Evolutionary conservation across 495 filamentous ascomycete genomes (phyloP), one percentile per base, ranked within the genome.

Genomic region (Hypomontagnella submonticulosa): DNA sequence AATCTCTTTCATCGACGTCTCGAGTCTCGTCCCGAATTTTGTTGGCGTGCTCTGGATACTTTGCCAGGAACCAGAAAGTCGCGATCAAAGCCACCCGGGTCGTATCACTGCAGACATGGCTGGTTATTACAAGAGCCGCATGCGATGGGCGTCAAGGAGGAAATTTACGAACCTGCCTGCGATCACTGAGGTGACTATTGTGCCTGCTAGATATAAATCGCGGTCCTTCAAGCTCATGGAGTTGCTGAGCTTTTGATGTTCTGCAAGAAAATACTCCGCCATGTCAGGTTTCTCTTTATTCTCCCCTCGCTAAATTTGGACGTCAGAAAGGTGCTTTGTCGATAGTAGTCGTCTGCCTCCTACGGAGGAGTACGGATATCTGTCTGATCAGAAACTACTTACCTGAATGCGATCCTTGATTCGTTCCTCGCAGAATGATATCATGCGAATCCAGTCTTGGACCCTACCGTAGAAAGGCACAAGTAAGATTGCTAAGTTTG

Each of bases 161-260:
- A 6, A 27, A 16, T 9, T 48, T 7, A 18, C 64, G 18, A 2
- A 63, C 65, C 65, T 68, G 51, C 65, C 65, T 58, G 65, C 65
- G 47, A 68, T 52, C 12, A 68, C 65, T 4, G 65, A 59, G 32
- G 65, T 68, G 8, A 68, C 65, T 9, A 53, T 47, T 13, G 65
- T 68, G 48, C 65, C 65, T 5, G 27, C 37, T 16, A 68, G 53
- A 49, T 59, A 57, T 9, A 53, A 53, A 23, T 68, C 53, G 41
- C 65, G 43, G 12, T 30, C 54, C 54, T 55, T 38, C 32, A 58
- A 15, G 18, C 34, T 63, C 18, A 53, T 63, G 12, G 37, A 40
- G 1, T 9, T 42, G 12, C 48, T 48, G 0, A 57, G 50, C 9
- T 37, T 59, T 34, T 63, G 9, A 33, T 68, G 53, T 19, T 68